A percentile compares a stretch with the other conserved stretches of the same genome.
Conservation (phyloP, 73 alveolate genomes). For the Symbiodinium natans region DNA sequence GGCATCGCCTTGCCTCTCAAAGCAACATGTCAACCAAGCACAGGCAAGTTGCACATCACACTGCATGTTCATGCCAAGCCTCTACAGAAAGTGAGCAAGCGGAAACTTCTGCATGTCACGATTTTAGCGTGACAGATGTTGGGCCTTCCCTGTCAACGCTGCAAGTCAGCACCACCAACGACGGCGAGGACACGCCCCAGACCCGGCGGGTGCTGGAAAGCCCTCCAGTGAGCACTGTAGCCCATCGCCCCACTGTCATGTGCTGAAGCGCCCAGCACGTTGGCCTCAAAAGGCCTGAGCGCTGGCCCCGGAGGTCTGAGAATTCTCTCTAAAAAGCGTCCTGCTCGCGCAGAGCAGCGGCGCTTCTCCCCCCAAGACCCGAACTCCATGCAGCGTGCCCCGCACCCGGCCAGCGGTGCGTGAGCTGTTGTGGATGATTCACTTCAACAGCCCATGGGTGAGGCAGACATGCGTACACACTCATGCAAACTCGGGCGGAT, state of each 20-base stretch:
- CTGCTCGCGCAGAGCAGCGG: not conserved
- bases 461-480: too few species aligned
- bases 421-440: not conserved
- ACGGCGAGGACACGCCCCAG: not conserved
- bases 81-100: not conserved
- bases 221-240: not conserved
- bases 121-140: too few species aligned
- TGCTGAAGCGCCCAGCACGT: conserved; percentile 1
- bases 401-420: not conserved
- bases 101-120: too few species aligned
- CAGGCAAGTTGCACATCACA: not conserved
- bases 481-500: too few species aligned
- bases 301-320: not conserved
- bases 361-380: not conserved
- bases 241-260: not conserved
- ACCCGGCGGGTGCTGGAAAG: not conserved
- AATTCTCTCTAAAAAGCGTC: not conserved
- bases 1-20: too few species aligned
- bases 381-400: not conserved
- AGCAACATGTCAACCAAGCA: too few species aligned
- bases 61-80: not conserved
- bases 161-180: not conserved
- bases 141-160: not conserved
- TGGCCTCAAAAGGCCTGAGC: not conserved
- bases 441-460: not conserved